phyloP scores from a whole-genome alignment of 1,284 basidiomycete species.

The Apiotrichum porosum region DNA sequence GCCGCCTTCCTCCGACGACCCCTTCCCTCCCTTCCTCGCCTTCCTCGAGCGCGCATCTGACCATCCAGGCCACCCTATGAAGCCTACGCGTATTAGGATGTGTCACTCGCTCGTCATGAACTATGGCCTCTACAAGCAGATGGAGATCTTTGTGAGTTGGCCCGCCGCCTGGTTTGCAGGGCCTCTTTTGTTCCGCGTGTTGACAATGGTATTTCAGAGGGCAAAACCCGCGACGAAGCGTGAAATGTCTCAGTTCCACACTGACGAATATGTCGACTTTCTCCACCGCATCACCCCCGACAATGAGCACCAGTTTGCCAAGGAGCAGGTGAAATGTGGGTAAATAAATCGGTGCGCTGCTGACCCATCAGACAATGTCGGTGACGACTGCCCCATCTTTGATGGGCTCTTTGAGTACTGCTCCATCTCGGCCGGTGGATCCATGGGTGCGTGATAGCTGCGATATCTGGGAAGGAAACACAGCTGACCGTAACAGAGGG shows the following conservation, averaged over 20 bases:
- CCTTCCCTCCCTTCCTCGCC: neutral
- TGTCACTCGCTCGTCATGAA: slow-evolving; percentile 99
- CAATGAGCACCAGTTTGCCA: slow-evolving; percentile 80
- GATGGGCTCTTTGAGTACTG: slow-evolving; percentile 98
- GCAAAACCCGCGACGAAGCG: slow-evolving; percentile 98
- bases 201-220: slow-evolving; percentile 68
- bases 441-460: slow-evolving; percentile 82
- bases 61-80: slow-evolving; percentile 60
- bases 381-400: slow-evolving; percentile 97
- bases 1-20: slow-evolving; percentile 24
- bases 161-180: too few relatives aligned
- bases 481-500: slow-evolving; percentile 52
- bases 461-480: neutral
- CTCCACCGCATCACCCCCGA: slow-evolving; percentile 75
- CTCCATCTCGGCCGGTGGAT: slow-evolving; percentile 95
- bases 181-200: too few relatives aligned
- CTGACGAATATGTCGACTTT: slow-evolving; percentile 91
- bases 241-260: slow-evolving; percentile 94
- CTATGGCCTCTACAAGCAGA: slow-evolving; percentile 93
- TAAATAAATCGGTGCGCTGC: neutral
- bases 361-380: slow-evolving; percentile 63
- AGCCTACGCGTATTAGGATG: slow-evolving; percentile 97
- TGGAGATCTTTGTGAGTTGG: slow-evolving; percentile 94
- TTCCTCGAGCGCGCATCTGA: neutral
- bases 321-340: slow-evolving; percentile 94